These are phyloP conservation scores for Nicotiana attenuata DNA, from an alignment of 257 asterid species.

Conservation along the genomic window DNA sequence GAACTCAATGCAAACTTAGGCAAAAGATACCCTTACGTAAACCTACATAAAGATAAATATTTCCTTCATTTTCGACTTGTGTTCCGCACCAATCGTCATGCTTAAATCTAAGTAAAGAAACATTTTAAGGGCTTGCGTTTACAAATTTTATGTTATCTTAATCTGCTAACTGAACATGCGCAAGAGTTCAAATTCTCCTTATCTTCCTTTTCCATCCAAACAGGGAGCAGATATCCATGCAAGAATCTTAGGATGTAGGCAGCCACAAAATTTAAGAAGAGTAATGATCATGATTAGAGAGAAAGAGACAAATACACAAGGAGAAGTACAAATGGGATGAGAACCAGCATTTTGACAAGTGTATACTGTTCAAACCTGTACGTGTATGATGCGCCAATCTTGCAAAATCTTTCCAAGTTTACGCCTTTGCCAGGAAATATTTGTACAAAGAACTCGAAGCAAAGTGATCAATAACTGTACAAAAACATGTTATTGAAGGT, in stretches of 20 bases:
- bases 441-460: conserved; percentile 79
- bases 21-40: not conserved
- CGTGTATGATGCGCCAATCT: conserved; percentile 91
- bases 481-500: conserved; percentile 1
- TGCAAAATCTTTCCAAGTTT: conserved; percentile 95
- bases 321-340: not conserved
- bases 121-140: not conserved
- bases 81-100: not conserved
- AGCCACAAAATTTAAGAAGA: not conserved
- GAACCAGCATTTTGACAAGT: not conserved
- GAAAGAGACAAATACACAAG: not conserved
- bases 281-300: not conserved
- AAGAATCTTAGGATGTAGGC: not conserved
- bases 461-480: conserved; percentile 70
- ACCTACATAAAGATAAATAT: conserved; percentile 2
- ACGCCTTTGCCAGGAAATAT: conserved; percentile 97
- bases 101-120: not conserved
- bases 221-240: not conserved
- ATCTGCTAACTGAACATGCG: not conserved
- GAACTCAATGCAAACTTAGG: not conserved
- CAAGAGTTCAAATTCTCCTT: not conserved
- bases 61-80: not conserved
- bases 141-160: not conserved
- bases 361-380: conserved; percentile 55
- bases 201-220: not conserved